Evolutionary conservation across 75 land plant species (phyloP), one percentile per base, ranked within the genome.

Genomic region (Cunninghamia lanceolata): DNA sequence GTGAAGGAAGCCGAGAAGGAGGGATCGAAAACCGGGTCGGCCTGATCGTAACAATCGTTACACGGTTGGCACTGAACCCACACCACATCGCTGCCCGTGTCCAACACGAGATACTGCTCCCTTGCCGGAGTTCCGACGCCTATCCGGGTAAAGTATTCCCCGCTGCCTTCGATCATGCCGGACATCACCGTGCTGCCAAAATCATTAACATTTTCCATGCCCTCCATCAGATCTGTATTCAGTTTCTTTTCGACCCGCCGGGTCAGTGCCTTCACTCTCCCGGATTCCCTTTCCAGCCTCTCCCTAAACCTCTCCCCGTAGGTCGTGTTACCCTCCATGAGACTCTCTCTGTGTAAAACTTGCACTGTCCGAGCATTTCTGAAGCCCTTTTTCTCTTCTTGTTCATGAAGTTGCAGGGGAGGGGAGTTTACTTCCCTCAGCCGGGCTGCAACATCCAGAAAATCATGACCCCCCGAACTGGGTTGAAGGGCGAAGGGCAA

Each of bases 21-120:
- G 21, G 99, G 99, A 86, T 95, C 93, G 89, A 94, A 97, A 21
- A 97, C 71, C 19, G 99, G 97, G 86, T 94, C 96, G 85, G 90
- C 53, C 53, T 50, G 53, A 16, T 50, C 53, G 53, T 50, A 50
- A 16, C 53, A 50, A 14, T 50, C 53, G 53, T 50, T 50, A 16
- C 53, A 50, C 1, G 53, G 53, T 1, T 50, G 16, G 53, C 53
- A 50, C 53, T 50, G 53, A 2, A 50, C 53, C 53, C 53, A 50
- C 1, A 50, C 53, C 2, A 50, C 53, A 2, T 50, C 53, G 53
- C 53, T 50, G 53, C 53, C 53, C 53, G 53, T 50, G 53, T 50
- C 53, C 53, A 50, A 14, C 1, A 50, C 53, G 14, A 50, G 11
- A 16, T 50, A 50, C 11, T 50, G 53, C 14, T 50, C 53, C 15